phyloP scores from a whole-genome alignment of 2,329 filamentous ascomycete species.

The Botrytis fragariae region DNA sequence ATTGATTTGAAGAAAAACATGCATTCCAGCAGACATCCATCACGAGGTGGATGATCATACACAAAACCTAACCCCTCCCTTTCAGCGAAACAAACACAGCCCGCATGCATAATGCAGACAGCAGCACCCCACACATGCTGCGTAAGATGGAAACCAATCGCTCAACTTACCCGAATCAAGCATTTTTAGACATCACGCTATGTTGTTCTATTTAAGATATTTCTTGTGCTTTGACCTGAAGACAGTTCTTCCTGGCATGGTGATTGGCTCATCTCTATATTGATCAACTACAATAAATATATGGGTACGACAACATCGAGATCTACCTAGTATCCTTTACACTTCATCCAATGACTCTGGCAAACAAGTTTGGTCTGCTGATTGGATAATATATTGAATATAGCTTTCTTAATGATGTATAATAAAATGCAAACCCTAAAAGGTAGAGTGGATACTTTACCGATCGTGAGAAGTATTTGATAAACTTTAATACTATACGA shows the following conservation, averaged over 20 bases:
- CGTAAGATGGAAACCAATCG: neutral
- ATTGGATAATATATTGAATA: neutral
- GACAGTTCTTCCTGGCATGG: neutral
- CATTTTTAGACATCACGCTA: neutral
- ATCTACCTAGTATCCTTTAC: neutral
- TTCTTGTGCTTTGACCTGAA: neutral
- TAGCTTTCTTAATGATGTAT: neutral
- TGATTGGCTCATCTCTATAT: neutral
- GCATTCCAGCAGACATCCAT: slow-evolving; percentile 3
- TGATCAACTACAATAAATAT: neutral
- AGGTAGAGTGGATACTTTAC: neutral
- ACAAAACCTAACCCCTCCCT: neutral
- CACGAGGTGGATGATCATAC: neutral
- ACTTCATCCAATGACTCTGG: neutral
- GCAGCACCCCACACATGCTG: neutral
- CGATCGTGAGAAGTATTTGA: neutral
- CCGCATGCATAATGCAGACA: neutral
- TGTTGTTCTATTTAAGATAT: neutral
- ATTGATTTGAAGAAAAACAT: neutral
- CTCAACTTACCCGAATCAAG: neutral
- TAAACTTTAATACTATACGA: neutral
- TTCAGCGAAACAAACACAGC: neutral
- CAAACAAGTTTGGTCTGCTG: neutral
- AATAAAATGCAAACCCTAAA: neutral
- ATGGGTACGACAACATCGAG: neutral